A percentile compares a stretch with the other conserved stretches of the same genome.
Evolutionary conservation across 1,284 basidiomycete species (phyloP).

Genomic region (Ceratobasidium sp.): DNA sequence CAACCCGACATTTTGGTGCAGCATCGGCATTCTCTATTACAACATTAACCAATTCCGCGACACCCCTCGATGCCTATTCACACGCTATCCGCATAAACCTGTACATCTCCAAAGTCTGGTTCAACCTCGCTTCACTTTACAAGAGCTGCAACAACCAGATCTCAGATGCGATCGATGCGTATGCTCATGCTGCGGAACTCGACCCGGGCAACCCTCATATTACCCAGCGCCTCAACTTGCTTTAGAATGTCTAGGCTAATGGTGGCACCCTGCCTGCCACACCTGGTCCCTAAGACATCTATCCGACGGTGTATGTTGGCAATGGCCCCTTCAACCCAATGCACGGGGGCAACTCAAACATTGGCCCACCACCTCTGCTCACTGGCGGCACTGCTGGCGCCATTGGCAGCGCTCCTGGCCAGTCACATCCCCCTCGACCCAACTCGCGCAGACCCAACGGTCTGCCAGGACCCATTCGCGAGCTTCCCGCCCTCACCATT

Average conservation of each 20-base stretch:
- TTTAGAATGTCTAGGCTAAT: conserved; percentile 85
- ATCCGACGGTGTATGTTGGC: conserved; percentile 86
- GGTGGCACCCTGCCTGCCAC: conserved; percentile 82
- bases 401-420: conserved; percentile 14
- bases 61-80: conserved; percentile 97
- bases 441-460: conserved; percentile 65
- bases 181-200: conserved; percentile 90
- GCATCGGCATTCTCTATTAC: conserved; percentile 99
- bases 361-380: conserved; percentile 35
- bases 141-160: conserved; percentile 99
- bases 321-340: conserved; percentile 49
- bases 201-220: conserved; percentile 86
- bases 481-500: conserved; percentile 75
- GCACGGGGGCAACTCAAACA: conserved; percentile 17
- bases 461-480: conserved; percentile 75
- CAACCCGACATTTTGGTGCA: conserved; percentile 99
- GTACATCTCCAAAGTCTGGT: conserved; percentile 95
- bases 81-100: conserved; percentile 98
- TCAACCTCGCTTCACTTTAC: conserved; percentile 82
- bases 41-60: conserved; percentile 99
- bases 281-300: conserved; percentile 93
- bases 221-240: conserved; percentile 78
- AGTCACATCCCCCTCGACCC: conserved; percentile 22
- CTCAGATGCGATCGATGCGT: conserved; percentile 98
- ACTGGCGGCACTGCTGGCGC: conserved; percentile 36